Evolutionary conservation across 305 asterid genomes (phyloP).

Genomic region (Petunia hybrid): DNA sequence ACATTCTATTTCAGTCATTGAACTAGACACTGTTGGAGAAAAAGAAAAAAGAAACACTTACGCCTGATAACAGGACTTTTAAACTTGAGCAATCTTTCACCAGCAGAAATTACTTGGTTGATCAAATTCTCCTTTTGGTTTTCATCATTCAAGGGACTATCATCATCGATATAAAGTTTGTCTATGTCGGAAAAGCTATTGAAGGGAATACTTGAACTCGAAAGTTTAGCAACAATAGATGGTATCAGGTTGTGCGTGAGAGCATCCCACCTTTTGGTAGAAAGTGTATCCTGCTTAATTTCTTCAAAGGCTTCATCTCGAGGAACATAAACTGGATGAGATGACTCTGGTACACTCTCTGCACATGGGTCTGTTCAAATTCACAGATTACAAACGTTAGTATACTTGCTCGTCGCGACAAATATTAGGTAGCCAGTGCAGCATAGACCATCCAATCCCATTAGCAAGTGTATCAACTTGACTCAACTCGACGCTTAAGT

Average conservation of each 20-base stretch:
- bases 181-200: conserved; percentile 77
- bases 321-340: conserved; percentile 82
- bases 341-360: conserved; percentile 77
- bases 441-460: background rate
- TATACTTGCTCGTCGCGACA: background rate
- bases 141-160: conserved; percentile 53
- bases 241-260: conserved; percentile 79
- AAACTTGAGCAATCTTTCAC: conserved; percentile 73
- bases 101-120: conserved; percentile 56
- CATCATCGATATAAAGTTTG: conserved; percentile 61
- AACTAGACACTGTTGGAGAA: background rate
- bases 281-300: conserved; percentile 69
- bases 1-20: background rate
- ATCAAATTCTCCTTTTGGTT: conserved; percentile 45
- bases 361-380: conserved; percentile 53
- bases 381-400: conserved; percentile 5
- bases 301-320: conserved; percentile 89
- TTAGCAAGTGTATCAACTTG: background rate
- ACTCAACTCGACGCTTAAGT: background rate
- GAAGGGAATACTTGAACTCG: conserved; percentile 74
- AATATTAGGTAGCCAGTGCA: background rate
- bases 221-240: conserved; percentile 59
- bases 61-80: conserved; percentile 74
- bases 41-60: conserved; percentile 38
- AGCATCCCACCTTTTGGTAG: conserved; percentile 79